These are phyloP conservation scores for Acorus calamus DNA, from an alignment of 106 monocot genomes.

Conservation along the genomic window DNA sequence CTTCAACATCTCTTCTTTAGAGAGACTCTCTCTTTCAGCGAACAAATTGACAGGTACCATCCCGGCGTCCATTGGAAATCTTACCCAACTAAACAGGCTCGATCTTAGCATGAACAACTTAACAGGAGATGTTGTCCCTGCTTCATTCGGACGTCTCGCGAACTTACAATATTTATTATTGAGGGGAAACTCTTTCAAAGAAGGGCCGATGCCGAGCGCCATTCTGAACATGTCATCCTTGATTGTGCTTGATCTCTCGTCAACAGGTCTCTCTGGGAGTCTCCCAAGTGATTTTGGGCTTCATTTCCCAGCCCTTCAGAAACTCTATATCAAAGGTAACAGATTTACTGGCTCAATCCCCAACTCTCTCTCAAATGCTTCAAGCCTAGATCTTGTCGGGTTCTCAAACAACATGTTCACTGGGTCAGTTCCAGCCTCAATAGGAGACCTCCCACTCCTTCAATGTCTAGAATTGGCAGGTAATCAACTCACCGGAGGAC, in stretches of 20 bases:
- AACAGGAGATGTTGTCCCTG: too few relatives aligned
- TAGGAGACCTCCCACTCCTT: not conserved
- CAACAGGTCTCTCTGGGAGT: not conserved
- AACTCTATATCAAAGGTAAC: not conserved
- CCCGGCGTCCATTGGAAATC: too few relatives aligned
- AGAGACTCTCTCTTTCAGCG: too few relatives aligned
- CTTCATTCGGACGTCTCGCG: too few relatives aligned
- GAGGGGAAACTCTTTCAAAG: too few relatives aligned
- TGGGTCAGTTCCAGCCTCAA: not conserved
- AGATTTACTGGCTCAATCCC: not conserved
- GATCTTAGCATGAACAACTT: too few relatives aligned
- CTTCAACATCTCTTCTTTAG: too few relatives aligned
- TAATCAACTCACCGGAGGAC: not conserved
- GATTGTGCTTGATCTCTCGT: not conserved
- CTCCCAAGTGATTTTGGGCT: not conserved
- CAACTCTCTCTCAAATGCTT: slow-evolving; percentile 2
- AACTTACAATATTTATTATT: too few relatives aligned
- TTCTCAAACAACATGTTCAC: not conserved
- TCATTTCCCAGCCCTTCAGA: not conserved
- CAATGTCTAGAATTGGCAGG: too few relatives aligned
- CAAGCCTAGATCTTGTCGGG: not conserved
- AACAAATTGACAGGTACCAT: too few relatives aligned
- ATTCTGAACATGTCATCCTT: slow-evolving; percentile 5
- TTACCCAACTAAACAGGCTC: too few relatives aligned
- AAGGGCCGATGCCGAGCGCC: too few relatives aligned